phyloP scores from a whole-genome alignment of 2,329 filamentous ascomycete genomes.

The Aureobasidium uvarum region DNA sequence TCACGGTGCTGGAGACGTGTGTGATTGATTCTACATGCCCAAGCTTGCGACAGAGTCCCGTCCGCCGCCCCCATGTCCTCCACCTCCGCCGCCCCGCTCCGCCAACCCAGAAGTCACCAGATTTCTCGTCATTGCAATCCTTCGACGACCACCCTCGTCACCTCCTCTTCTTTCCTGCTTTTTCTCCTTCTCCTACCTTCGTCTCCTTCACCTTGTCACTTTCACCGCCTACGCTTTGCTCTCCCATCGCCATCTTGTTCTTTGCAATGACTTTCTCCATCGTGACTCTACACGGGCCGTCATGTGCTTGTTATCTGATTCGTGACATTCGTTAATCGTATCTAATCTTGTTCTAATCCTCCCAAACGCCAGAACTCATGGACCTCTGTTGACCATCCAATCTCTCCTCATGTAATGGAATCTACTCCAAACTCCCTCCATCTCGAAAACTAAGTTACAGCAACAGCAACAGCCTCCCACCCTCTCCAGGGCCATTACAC shows the following conservation, averaged over 20 bases:
- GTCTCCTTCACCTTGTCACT: not conserved
- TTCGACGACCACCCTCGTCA: not conserved
- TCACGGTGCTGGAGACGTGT: slow-evolving; percentile 1
- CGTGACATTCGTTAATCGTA: slow-evolving; percentile 8
- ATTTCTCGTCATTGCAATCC: not conserved
- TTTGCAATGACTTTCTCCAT: not conserved
- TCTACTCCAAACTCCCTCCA: not conserved
- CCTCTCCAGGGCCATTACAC: not conserved
- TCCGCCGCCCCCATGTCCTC: slow-evolving; percentile 1
- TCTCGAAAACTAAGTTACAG: not conserved
- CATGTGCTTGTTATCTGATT: not conserved
- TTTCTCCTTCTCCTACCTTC: not conserved
- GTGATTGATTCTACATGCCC: not conserved
- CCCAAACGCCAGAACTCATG: not conserved
- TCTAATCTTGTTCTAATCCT: not conserved
- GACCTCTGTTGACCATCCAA: not conserved
- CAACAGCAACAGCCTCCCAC: not conserved
- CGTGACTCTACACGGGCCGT: not conserved
- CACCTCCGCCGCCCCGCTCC: slow-evolving; percentile 1
- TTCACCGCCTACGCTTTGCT: no score
- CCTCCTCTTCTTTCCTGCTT: not conserved
- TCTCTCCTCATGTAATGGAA: not conserved
- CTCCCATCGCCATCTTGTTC: no score
- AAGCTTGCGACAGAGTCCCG: not conserved
- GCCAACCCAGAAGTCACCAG: not conserved